Base-by-base conservation (phyloP, 176 grass and related monocot genomes). In the Oryza officinalis region DNA sequence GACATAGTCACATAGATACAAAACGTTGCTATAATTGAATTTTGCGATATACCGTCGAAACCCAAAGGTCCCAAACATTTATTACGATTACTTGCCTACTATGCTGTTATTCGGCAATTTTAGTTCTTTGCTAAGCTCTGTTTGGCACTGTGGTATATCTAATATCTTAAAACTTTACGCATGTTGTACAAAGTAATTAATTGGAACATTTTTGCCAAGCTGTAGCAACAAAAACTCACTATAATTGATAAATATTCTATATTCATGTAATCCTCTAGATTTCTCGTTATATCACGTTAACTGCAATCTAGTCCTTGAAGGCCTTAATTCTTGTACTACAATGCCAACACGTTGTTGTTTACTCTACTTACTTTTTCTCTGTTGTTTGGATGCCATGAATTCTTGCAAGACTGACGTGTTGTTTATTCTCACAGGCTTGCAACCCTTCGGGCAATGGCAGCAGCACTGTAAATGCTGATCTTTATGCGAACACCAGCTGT, bases 401-500 rank as follows among this genome's bases (percentile, higher is more conserved):
- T 85, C 64, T 76, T 23, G 1, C 13, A 17, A 9, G 6, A 33
- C 65, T 85, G 54, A 89, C 18, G 6, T 54, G 28, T 3, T 75
- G 66, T 67, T 27, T 71, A 71, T 47, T 32, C 49, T 10, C 49
- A 65, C 86, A 97, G 94, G 86, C 87, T 23, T 81, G 89, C 81
- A 70, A 79, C 87, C 84, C 90, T 66, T 77, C 67, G 3, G 92
- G 92, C 47, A 94, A 92, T 10, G 40, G 40, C 9, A 41, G 9
- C 54, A 90, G 83, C 74, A 77, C 63, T 8, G 66, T 41, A 13
- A 26, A 45, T 33, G 28, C 18, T 1, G 80, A 92, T 28, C 69
- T 77, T 59, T 85, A 90, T 57, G 84, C 13, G 1, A 59, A 83
- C 81, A 85, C 79, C 26, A 75, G 49, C 65, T 97, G 94, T 78